These are phyloP conservation scores for Rhizopus stolonifer DNA, from an alignment of 371 early-diverging fungal genomes.

Conservation along the genomic window DNA sequence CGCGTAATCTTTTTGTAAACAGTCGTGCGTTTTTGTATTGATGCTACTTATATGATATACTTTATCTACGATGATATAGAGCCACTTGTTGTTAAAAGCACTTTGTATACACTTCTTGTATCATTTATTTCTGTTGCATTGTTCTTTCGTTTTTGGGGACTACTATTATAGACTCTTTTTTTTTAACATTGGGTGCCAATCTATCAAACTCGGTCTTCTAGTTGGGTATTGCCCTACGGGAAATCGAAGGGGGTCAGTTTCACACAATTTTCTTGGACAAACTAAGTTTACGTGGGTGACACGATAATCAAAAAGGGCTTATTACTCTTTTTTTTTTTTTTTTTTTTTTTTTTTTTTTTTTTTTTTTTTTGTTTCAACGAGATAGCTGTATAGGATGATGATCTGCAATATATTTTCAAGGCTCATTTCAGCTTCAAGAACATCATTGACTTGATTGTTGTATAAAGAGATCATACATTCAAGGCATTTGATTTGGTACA, in stretches of 20 bases:
- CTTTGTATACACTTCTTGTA: constrained; percentile 86
- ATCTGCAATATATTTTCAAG: constrained; percentile 98
- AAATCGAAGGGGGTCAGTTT: neutral
- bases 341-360: no score
- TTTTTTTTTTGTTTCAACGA: constrained; percentile 94
- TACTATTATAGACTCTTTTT: constrained; percentile 89
- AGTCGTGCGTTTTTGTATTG: constrained; percentile 85
- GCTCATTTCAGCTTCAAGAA: constrained; percentile 99
- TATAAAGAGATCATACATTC: constrained; percentile 99
- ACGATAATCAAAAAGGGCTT: constrained; percentile 96
- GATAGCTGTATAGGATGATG: constrained; percentile 91
- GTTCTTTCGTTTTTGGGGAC: constrained; percentile 73
- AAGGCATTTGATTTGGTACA: constrained; percentile 95
- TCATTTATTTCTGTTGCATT: constrained; percentile 62
- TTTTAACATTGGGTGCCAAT: constrained; percentile 94
- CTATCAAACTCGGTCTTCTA: constrained; percentile 97
- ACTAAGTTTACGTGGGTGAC: constrained; percentile 73
- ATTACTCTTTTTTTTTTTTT: constrained; percentile 75
- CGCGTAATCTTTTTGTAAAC: constrained; percentile 82
- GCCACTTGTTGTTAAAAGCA: constrained; percentile 97
- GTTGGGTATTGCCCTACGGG: constrained; percentile 82
- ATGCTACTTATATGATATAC: constrained; percentile 98
- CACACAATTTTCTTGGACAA: neutral
- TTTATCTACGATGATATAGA: constrained; percentile 97
- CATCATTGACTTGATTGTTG: constrained; percentile 95